Evolutionary conservation across 2,329 filamentous ascomycete species (phyloP).

Genomic region (Chaetomiaceae sp.): DNA sequence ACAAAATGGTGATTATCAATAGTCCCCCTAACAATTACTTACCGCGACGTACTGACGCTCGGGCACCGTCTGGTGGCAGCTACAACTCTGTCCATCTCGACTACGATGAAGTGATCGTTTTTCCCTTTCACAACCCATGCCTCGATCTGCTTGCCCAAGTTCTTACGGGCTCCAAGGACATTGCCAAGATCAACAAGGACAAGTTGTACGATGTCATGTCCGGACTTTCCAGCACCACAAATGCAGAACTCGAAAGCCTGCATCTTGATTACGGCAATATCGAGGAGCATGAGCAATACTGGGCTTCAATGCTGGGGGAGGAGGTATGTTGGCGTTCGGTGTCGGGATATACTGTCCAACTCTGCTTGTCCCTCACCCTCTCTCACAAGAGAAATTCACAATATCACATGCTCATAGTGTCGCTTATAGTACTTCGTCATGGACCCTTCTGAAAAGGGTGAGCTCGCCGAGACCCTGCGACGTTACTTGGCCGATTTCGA

Average conservation of each 20-base stretch:
- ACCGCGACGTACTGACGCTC: too few species aligned
- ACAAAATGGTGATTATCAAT: too few species aligned
- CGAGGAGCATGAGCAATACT: not conserved
- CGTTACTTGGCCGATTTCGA: not conserved
- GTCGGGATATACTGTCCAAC: too few species aligned
- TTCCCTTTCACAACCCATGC: not conserved
- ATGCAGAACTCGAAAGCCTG: not conserved
- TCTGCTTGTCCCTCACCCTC: too few species aligned
- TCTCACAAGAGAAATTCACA: not conserved
- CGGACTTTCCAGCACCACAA: not conserved
- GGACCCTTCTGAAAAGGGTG: not conserved
- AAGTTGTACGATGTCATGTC: not conserved
- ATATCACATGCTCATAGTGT: too few species aligned
- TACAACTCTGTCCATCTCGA: not conserved
- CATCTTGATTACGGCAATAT: not conserved
- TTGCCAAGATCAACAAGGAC: not conserved
- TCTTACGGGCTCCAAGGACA: not conserved
- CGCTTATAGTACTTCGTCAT: not conserved
- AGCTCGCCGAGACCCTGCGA: not conserved
- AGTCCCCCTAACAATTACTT: too few species aligned
- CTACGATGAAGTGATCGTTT: too few species aligned
- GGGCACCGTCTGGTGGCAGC: too few species aligned
- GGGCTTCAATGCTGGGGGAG: not conserved
- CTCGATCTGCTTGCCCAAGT: not conserved
- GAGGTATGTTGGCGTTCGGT: not conserved